Evolutionary conservation across 768 basidiomycete genomes (phyloP), one percentile per base, ranked within the genome.

Genomic region (Exidia glandulosa): DNA sequence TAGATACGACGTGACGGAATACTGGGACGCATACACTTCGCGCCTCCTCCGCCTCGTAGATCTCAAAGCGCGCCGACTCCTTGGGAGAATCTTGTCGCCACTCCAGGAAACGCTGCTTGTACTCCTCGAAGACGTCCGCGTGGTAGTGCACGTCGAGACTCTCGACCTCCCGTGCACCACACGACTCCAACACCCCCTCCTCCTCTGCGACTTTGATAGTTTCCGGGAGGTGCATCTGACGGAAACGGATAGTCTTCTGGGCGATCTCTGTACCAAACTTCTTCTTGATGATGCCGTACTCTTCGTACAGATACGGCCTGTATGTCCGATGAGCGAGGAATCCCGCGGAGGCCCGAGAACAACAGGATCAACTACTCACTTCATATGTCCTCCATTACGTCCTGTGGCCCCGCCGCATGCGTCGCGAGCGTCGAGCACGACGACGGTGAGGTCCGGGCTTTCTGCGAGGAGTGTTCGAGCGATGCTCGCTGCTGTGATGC

Each of bases 351-450:
- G 34, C 34, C 16, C 34, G 7, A 16, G 16, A 7, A 16, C 7
- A 16, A 16, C 7, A 36, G 16, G 34, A 36, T 36, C 34, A 19
- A 6, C 41, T 12, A 54, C 50, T 13, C 27, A 54, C 50, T 79
- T 79, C 34, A 86, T 77, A 64, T 88, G 87, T 0, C 87, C 86
- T 2, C 86, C 87, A 60, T 88, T 88, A 64, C 87, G 76, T 36
- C 81, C 87, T 0, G 87, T 87, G 6, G 87, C 87, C 1, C 87
- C 87, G 0, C 85, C 87, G 65, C 87, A 89, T 0, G 77, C 76
- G 12, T 88, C 87, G 58, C 92, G 73, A 3, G 91, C 92, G 64
- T 95, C 92, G 25, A 95, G 77, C 75, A 92, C 84, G 25, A 90
- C 80, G 2, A 94, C 69, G 36, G 73, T 71, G 10, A 54, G 13